Conservation (phyloP, 208 protist genomes). For the Blastocrithidia nonstop region DNA sequence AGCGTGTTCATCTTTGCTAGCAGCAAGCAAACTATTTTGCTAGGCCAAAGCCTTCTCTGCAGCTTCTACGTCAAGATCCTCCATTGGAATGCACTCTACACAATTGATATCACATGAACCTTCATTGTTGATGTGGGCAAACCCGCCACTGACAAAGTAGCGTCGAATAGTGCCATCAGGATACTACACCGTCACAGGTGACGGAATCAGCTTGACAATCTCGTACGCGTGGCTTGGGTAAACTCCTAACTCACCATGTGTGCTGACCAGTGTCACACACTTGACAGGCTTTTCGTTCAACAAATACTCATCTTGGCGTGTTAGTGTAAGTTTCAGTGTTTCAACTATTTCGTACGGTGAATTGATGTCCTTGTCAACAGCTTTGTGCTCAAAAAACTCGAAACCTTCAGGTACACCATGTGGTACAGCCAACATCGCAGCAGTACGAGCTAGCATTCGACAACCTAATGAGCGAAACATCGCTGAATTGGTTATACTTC, state of each 20-base stretch:
- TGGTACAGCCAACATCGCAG: conserved; percentile 26
- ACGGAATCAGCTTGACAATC: conserved; percentile 62
- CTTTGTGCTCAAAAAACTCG: conserved; percentile 72
- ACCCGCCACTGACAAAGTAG: conserved; percentile 80
- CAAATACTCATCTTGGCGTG: conserved; percentile 83
- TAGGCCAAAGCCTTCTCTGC: conserved; percentile 74
- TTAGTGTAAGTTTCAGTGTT: conserved; percentile 71
- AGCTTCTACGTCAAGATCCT: conserved; percentile 52
- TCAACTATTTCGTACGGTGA: conserved; percentile 66
- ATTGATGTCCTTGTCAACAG: conserved; percentile 76
- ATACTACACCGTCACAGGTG: conserved; percentile 63
- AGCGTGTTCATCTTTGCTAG: conserved; percentile 69
- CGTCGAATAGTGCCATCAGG: conserved; percentile 52
- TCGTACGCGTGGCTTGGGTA: conserved; percentile 82
- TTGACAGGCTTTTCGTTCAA: conserved; percentile 65
- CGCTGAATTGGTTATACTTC: neutral
- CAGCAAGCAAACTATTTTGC: conserved; percentile 31
- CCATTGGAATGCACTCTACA: conserved; percentile 72
- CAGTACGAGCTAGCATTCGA: conserved; percentile 39
- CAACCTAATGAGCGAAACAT: conserved; percentile 70
- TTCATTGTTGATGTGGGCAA: conserved; percentile 86
- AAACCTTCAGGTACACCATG: conserved; percentile 68
- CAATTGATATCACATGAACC: conserved; percentile 85
- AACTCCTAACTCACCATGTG: conserved; percentile 73
- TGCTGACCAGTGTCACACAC: conserved; percentile 61